A percentile compares a stretch with the other conserved stretches of the same genome.
phyloP scores from a whole-genome alignment of 2,329 filamentous ascomycete genomes.

The Rhinocladiella mackenziei region DNA sequence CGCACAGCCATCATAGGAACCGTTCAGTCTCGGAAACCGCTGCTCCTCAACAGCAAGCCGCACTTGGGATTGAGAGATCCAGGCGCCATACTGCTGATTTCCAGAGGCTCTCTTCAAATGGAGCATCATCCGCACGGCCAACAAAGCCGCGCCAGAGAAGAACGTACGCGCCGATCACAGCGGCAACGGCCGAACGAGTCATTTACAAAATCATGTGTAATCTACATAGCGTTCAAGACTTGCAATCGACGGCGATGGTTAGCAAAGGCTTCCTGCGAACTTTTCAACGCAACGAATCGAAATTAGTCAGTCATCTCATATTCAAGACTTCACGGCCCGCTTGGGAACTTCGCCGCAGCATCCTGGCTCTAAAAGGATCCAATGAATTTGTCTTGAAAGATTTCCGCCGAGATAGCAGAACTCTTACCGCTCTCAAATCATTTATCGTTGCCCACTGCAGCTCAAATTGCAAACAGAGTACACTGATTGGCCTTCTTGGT shows the following conservation, averaged over 20 bases:
- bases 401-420: constrained; percentile 45
- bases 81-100: constrained; percentile 14
- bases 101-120: neutral
- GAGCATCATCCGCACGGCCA: neutral
- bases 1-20: constrained; percentile 9
- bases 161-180: constrained; percentile 17
- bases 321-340: constrained; percentile 25
- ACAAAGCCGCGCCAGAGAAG: constrained; percentile 1
- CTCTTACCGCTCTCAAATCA: constrained; percentile 52
- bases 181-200: constrained; percentile 23
- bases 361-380: constrained; percentile 18
- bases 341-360: constrained; percentile 27
- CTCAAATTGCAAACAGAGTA: constrained; percentile 55
- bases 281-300: constrained; percentile 27
- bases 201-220: constrained; percentile 27
- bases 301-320: constrained; percentile 25
- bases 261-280: constrained; percentile 28
- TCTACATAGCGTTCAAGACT: constrained; percentile 19
- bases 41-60: neutral
- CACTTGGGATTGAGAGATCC: neutral
- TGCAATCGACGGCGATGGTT: constrained; percentile 25
- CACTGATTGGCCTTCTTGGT: constrained; percentile 51
- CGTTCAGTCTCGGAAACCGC: constrained; percentile 14
- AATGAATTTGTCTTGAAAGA: constrained; percentile 25
- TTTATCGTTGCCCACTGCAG: constrained; percentile 55